phyloP scores from a whole-genome alignment of 2,329 filamentous ascomycete genomes.

The Xylaria sp. region DNA sequence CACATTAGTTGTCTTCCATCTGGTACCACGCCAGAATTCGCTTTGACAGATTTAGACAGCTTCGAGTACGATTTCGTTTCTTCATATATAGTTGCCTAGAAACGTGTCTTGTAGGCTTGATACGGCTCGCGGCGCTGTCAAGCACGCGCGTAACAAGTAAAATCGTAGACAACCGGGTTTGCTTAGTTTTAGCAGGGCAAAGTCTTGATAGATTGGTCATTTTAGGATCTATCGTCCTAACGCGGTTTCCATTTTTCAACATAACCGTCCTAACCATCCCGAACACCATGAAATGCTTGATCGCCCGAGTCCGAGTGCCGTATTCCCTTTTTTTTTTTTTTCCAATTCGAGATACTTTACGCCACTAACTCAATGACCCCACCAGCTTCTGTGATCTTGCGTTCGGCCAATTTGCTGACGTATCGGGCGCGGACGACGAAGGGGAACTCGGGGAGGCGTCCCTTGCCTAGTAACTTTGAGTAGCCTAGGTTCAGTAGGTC shows the following conservation, averaged over 20 bases:
- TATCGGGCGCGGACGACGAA: conserved; percentile 95
- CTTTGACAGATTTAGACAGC: neutral
- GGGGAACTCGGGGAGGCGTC: conserved; percentile 91
- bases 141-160: neutral
- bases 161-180: neutral
- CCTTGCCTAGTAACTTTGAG: conserved; percentile 99
- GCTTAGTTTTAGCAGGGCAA: conserved; percentile 24
- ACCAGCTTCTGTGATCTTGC: conserved; percentile 98
- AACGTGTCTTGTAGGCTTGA: neutral
- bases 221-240: conserved; percentile 34
- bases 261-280: conserved; percentile 31
- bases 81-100: neutral
- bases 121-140: neutral
- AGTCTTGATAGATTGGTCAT: conserved; percentile 32
- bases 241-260: conserved; percentile 10
- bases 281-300: conserved; percentile 39
- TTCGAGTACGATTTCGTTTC: neutral
- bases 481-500: conserved; percentile 97
- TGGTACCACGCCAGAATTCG: neutral
- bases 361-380: conserved; percentile 63
- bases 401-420: conserved; percentile 95
- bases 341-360: conserved; percentile 23
- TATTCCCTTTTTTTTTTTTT: conserved; percentile 19
- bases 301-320: conserved; percentile 18
- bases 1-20: neutral